These are phyloP conservation scores for Paramecium sexaurelia DNA, from an alignment of 73 alveolate species.

Conservation along the genomic window DNA sequence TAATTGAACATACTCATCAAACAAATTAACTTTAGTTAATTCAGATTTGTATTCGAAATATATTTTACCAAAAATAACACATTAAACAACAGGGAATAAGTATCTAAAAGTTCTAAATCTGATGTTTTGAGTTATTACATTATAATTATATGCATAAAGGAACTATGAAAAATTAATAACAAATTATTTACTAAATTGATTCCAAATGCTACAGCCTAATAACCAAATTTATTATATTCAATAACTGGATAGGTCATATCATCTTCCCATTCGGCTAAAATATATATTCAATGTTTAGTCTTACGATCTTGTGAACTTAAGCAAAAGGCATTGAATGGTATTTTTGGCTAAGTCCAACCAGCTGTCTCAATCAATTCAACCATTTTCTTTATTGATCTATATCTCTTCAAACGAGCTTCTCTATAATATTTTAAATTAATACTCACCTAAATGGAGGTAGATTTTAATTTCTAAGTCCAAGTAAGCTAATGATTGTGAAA, in stretches of 20 bases:
- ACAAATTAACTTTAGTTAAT: slow-evolving; percentile 81
- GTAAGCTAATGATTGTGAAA: slow-evolving; percentile 67
- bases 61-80: slow-evolving; percentile 49
- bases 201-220: slow-evolving; percentile 64
- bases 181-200: slow-evolving; percentile 48
- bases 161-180: slow-evolving; percentile 13
- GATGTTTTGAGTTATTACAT: slow-evolving; percentile 60
- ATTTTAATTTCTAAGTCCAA: slow-evolving; percentile 69
- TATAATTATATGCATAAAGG: slow-evolving; percentile 68
- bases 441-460: slow-evolving; percentile 66
- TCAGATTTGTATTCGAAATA: slow-evolving; percentile 69
- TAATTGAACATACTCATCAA: slow-evolving; percentile 86
- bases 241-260: slow-evolving; percentile 85
- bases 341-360: slow-evolving; percentile 80
- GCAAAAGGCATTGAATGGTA: slow-evolving; percentile 77
- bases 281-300: neutral
- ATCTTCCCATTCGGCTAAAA: slow-evolving; percentile 89
- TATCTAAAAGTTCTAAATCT: slow-evolving; percentile 68
- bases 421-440: slow-evolving; percentile 49
- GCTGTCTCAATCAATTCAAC: slow-evolving; percentile 86
- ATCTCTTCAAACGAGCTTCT: slow-evolving; percentile 87
- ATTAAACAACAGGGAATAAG: slow-evolving; percentile 59
- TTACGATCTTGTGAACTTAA: slow-evolving; percentile 79
- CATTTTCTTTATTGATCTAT: slow-evolving; percentile 89
- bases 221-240: slow-evolving; percentile 63